Evolutionary conservation across 129 eudicot genomes (phyloP), one percentile per base, ranked within the genome.

Genomic region (Flaveria brownii): DNA sequence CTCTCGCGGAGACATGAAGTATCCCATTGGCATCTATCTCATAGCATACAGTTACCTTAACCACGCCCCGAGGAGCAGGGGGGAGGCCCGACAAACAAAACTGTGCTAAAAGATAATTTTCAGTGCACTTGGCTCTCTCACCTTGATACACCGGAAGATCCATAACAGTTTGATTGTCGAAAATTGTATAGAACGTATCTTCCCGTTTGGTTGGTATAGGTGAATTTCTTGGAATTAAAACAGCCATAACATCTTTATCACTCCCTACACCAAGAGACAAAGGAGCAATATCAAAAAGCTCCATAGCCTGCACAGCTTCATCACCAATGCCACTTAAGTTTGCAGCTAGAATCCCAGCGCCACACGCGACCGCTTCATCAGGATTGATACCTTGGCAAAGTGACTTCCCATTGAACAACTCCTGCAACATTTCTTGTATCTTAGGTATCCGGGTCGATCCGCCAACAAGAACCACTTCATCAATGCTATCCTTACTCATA

Each of bases 311-410:
- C 64, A 78, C 82, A 46, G 60, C 70, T 57, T 78, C 60, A 30
- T 70, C 36, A 46, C 71, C 77, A 15, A 56, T 6, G 17, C 82
- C 82, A 45, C 77, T 70, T 49, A 78, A 46, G 8, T 69, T 20
- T 42, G 82, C 82, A 46, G 82, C 82, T 30, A 69, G 43, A 70
- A 60, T 14, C 50, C 71, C 77, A 45, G 82, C 82, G 49, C 82
- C 82, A 70, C 47, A 17, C 1, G 82, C 77, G 33, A 78, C 77
- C 61, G 82, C 82, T 50, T 78, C 82, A 71, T 78, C 82, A 30
- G 82, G 77, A 39, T 78, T 78, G 17, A 77, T 67, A 9, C 25
- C 25, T n/a, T 67, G 68, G 25, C 57, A 77, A 16, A 77, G 81
- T 41, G 2, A 3, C 26, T 61, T 78, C 14, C 72, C 77, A 15